Percentiles rank a stretch among this genome's conserved stretches.
Evolutionary conservation across 225 moss, liverwort and hornwort genomes (phyloP).

Genomic region (Bryum argenteum): DNA sequence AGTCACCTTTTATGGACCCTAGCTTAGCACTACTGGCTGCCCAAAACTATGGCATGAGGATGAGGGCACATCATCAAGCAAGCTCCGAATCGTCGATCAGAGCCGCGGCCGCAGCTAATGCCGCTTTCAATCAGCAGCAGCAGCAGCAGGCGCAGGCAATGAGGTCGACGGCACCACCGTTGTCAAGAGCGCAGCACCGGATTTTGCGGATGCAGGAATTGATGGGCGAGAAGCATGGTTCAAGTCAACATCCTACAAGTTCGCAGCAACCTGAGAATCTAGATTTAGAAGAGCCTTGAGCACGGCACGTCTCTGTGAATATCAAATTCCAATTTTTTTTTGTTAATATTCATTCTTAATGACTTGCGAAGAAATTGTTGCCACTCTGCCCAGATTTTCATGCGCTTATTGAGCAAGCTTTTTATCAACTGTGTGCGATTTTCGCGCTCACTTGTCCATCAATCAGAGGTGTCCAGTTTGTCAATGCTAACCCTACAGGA

Average conservation of each 20-base stretch:
- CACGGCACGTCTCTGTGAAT: slow-evolving; percentile 3
- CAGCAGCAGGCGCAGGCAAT: background rate
- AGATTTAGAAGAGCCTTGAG: background rate
- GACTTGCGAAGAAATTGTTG: background rate
- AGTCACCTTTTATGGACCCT: slow-evolving; percentile 19
- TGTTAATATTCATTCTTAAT: background rate
- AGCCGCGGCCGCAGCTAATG: background rate
- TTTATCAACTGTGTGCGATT: background rate
- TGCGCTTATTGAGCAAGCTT: background rate
- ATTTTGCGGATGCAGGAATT: slow-evolving; percentile 23
- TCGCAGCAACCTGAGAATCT: background rate
- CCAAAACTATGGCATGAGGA: slow-evolving; percentile 12
- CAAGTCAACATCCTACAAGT: slow-evolving; percentile 12
- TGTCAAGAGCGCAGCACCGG: slow-evolving; percentile 14
- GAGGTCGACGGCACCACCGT: background rate
- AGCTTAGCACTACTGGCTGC: slow-evolving; percentile 15
- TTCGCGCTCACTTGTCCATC: background rate
- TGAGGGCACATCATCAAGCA: background rate
- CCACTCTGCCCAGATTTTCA: background rate
- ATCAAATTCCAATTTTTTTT: background rate
- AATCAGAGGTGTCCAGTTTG: background rate
- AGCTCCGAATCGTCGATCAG: background rate
- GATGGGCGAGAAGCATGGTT: slow-evolving; percentile 21
- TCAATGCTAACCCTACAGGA: background rate
- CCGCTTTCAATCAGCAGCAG: slow-evolving; percentile 10